These are phyloP conservation scores for Leucaena leucocephala DNA, from an alignment of 306 rosid species.

Conservation along the genomic window DNA sequence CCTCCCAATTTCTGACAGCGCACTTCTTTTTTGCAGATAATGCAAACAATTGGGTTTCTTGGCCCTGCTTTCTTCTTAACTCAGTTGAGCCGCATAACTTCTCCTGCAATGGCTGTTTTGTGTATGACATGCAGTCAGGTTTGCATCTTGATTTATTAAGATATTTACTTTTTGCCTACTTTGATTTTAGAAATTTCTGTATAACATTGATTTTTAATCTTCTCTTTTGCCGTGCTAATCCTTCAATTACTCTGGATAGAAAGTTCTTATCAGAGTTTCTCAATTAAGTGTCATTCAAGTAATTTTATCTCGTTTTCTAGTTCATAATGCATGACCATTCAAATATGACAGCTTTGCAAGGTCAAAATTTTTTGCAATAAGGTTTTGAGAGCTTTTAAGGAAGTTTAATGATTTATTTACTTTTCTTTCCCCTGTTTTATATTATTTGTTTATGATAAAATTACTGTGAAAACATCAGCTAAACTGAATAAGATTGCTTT, in stretches of 20 bases:
- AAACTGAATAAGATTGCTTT: constrained; percentile 13
- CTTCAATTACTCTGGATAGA: constrained; percentile 11
- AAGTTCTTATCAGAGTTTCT: constrained; percentile 5
- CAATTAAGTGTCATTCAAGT: background rate
- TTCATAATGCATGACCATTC: constrained; percentile 26
- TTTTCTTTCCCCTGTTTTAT: background rate
- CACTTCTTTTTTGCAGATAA: constrained; percentile 56
- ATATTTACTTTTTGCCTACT: constrained; percentile 11
- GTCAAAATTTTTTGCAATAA: constrained; percentile 9
- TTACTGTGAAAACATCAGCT: background rate
- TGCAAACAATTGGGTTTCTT: constrained; percentile 97
- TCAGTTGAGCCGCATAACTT: constrained; percentile 86
- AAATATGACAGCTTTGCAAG: constrained; percentile 14
- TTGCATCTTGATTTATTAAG: constrained; percentile 26
- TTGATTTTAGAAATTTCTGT: constrained; percentile 13
- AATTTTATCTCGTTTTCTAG: constrained; percentile 2
- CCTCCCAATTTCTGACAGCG: too few relatives aligned
- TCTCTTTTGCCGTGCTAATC: background rate
- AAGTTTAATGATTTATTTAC: background rate
- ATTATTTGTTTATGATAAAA: background rate
- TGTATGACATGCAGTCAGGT: constrained; percentile 99
- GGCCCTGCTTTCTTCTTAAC: constrained; percentile 99
- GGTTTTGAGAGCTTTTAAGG: constrained; percentile 16
- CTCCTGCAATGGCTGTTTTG: constrained; percentile 91
- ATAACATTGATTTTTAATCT: constrained; percentile 5